Evolutionary conservation across 2,329 filamentous ascomycete genomes (phyloP), one percentile per base, ranked within the genome.

Genomic region (Ophiosphaerella korrae): DNA sequence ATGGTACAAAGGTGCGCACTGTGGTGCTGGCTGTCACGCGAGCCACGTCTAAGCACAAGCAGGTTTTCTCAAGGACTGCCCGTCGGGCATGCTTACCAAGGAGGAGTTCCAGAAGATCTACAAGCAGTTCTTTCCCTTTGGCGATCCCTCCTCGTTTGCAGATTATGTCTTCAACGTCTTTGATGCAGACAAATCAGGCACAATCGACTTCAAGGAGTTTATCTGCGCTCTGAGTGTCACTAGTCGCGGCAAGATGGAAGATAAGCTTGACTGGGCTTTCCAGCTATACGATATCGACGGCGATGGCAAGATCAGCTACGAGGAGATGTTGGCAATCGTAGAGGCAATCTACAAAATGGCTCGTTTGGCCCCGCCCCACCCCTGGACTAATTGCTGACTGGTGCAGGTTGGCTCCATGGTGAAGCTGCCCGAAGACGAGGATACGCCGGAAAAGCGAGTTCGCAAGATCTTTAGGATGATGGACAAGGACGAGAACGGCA

Each of bases 281-380:
- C 93, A 99, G 80, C 83, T 99, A 63, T 99, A 99, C 77, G 94
- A 99, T 77, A 97, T 99, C 70, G 94, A 99, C 71, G 93, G 94
- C 49, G 94, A 99, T 74, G 94, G 94, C 71, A 96, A 97, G 82
- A 99, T 99, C 71, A 96, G 89, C 75, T 99, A 97, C 75, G 91
- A 97, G 48, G 94, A 99, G 81, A 99, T 99, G 94, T 82, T 99
- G 62, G 88, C 92, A 65, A 99, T 99, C 73, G 94, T 99, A 49
- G 93, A 97, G 79, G 94, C 94, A 48, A 99, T 99, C 72, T 99
- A 99, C 83, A 99, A 97, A 78, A 99, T 99, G 94, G 94, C 97
- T 57, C 21, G 68, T 29, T 32, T 3, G n/a, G 18, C 8, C 7
- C 32, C 2, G n/a, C 23, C 8, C 7, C 32, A 3, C 24, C 4